A percentile compares a stretch with the other conserved stretches of the same genome.
phyloP scores from a whole-genome alignment of 768 basidiomycete genomes.

The Lentinula guzmanii region DNA sequence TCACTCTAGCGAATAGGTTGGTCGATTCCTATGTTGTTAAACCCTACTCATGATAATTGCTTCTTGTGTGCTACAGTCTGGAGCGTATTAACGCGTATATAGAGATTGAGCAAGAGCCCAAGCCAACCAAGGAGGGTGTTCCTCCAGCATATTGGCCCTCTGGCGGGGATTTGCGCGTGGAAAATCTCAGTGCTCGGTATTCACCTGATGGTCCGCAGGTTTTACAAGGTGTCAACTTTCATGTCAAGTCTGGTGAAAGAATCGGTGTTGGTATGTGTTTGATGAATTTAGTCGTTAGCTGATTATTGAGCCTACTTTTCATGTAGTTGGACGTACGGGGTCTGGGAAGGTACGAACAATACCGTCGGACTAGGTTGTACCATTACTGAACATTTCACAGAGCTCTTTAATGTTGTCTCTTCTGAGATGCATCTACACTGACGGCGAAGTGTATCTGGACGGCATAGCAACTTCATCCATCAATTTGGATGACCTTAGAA shows the following conservation, averaged over 20 bases:
- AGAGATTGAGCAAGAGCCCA: conserved; percentile 41
- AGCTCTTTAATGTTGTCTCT: conserved; percentile 43
- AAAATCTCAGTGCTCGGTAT: conserved; percentile 38
- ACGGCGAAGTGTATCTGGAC: conserved; percentile 42
- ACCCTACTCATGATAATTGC: conserved; percentile 6
- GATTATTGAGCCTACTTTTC: neutral
- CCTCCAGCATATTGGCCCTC: conserved; percentile 52
- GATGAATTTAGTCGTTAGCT: neutral
- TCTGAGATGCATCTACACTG: conserved; percentile 41
- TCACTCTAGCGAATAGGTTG: conserved; percentile 10
- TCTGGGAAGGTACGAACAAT: conserved; percentile 40
- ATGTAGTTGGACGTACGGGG: conserved; percentile 50
- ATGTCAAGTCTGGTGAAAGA: conserved; percentile 39
- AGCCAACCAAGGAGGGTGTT: conserved; percentile 22
- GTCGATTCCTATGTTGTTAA: neutral
- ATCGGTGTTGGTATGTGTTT: conserved; percentile 29
- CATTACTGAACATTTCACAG: conserved; percentile 9
- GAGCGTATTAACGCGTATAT: conserved; percentile 42
- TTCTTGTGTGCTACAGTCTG: conserved; percentile 8
- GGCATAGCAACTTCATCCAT: conserved; percentile 30
- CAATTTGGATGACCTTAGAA: conserved; percentile 40
- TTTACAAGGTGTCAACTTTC: conserved; percentile 35
- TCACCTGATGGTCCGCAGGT: conserved; percentile 37
- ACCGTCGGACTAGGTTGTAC: no score
- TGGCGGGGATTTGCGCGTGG: conserved; percentile 35